Evolutionary conservation across 352 stramenopile genomes (phyloP), one percentile per base, ranked within the genome.

Genomic region (Peronospora destructor): DNA sequence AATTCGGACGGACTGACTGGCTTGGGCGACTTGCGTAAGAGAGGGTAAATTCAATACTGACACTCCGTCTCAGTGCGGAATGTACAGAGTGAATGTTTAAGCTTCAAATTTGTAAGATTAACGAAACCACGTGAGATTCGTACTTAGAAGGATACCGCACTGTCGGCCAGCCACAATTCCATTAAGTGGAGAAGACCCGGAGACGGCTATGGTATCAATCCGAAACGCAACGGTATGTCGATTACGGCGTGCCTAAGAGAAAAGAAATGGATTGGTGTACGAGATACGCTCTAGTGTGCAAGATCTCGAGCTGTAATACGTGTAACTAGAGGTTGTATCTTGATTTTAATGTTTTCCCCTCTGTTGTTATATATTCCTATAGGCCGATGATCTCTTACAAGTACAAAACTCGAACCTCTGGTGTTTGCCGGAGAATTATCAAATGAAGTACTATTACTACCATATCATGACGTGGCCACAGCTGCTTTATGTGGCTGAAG

Each of bases 361-460:
- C 9, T 41, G 28, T 32, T 58, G 25, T 52, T 55, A 49, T 32
- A 26, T 43, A 7, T 33, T 53, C 5, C 40, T 16, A 17, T 16
- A 96, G 85, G 82, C 88, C 30, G 69, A 91, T 45, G 97, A 99
- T 77, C 74, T 99, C 41, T 61, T 99, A 25, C 86, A 98, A 66
- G 98, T 99, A 84, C 96, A 99, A 71, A 98, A 95, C 44, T 95
- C 94, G 45, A 99, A 99, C 72, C 75, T 99, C 28, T 98, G 95
- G 93, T 99, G 96, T 77, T 81, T 99, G 41, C 97, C 97, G 2
- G 97, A 99, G 68, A 99, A 99, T 73, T 99, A 99, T 72, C 94
- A 98, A 76, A 97, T 98, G 87, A 98, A 99, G 70, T 99, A 99
- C 73, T 99, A 99, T 73, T 98, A 98, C 58, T 99, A 99, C 83